Percentiles rank a stretch among this genome's conserved stretches.
These are phyloP conservation scores for Corinectria fuckeliana DNA, from an alignment of 2,329 filamentous ascomycete species.

Conservation along the genomic window DNA sequence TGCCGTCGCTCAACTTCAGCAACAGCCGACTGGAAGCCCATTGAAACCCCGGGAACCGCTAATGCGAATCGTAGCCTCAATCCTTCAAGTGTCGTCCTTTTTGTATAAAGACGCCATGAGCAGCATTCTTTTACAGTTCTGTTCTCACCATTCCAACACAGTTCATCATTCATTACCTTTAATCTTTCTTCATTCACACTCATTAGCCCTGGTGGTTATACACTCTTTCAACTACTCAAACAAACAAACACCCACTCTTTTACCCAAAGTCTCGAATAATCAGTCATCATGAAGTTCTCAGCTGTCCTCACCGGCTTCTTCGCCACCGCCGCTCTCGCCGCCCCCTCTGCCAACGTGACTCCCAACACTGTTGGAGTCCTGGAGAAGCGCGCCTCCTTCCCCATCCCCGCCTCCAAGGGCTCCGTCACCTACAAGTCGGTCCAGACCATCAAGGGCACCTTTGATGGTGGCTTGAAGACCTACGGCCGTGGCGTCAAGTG, in stretches of 20 bases:
- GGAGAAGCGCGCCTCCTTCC: slow-evolving; percentile 34
- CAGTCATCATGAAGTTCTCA: slow-evolving; percentile 36
- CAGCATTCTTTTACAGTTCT: not conserved
- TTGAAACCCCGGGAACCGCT: not conserved
- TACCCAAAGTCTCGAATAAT: not conserved
- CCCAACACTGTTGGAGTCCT: slow-evolving; percentile 36
- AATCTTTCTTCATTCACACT: slow-evolving; percentile 23
- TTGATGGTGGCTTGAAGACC: slow-evolving; percentile 33
- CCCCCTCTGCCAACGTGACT: slow-evolving; percentile 32
- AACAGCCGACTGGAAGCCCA: not conserved
- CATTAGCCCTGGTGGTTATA: slow-evolving; percentile 35
- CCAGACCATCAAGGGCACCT: slow-evolving; percentile 24
- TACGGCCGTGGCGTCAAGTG: slow-evolving; percentile 33
- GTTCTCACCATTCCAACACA: not conserved
- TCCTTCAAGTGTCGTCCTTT: not conserved
- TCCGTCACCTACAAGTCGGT: slow-evolving; percentile 34
- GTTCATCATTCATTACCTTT: slow-evolving; percentile 3
- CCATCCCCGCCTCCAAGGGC: slow-evolving; percentile 34
- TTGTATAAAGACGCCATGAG: not conserved
- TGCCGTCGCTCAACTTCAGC: not conserved
- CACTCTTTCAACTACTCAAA: slow-evolving; percentile 20
- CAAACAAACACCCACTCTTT: not conserved
- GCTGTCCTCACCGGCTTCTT: slow-evolving; percentile 30
- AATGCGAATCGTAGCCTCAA: not conserved
- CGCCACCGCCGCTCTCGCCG: slow-evolving; percentile 29